Base-by-base conservation (phyloP, 306 rosid species). In the Luffa aegyptiaca region DNA sequence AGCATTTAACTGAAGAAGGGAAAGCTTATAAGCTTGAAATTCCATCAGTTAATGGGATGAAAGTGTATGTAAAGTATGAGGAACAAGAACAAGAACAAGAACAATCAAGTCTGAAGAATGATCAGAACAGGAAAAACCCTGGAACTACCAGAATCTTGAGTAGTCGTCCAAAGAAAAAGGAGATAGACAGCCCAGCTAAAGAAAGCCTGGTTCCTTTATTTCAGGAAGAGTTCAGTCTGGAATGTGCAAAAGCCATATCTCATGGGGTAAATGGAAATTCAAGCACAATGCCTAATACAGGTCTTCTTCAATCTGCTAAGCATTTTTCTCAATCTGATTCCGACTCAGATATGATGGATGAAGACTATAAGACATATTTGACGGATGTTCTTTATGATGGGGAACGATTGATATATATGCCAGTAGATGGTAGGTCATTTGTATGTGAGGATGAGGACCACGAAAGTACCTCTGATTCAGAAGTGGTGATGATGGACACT, bases 401-500 rank as follows among this genome's bases (percentile, higher is more conserved):
- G 85, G 82, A 44, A 21, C 33, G 70, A 44, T 6, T 75, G 18
- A 26, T 66, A 26, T 76, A 14, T 81, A 61, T 18, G 13, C 71
- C 73, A 13, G 64, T 31, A 44, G 72, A 20, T 36, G 84, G 80
- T 53, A 72, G 73, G 62, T 52, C 80, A 75, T 57, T 35, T 79
- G 77, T 10, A 56, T 37, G 26, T 48, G 79, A 76, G 31, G 79
- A 36, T 48, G 79, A 76, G 31, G 79, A 33, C 53, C 82, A n/a
- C 37, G 78, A 55, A 56, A 72, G 82, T 78, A 69, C 83, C 20
- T 77, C 88, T 44, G 92, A 90, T 52, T 31, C 84, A 11, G 88
- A 89, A 80, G 57, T 80, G 72, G 31, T 84, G 46, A 53, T 65
- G 80, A 26, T 80, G 46, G 90, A 90, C 12, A 76, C 53, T 26